phyloP scores from a whole-genome alignment of 306 rosid species.

The Pachyrhizus erosus region DNA sequence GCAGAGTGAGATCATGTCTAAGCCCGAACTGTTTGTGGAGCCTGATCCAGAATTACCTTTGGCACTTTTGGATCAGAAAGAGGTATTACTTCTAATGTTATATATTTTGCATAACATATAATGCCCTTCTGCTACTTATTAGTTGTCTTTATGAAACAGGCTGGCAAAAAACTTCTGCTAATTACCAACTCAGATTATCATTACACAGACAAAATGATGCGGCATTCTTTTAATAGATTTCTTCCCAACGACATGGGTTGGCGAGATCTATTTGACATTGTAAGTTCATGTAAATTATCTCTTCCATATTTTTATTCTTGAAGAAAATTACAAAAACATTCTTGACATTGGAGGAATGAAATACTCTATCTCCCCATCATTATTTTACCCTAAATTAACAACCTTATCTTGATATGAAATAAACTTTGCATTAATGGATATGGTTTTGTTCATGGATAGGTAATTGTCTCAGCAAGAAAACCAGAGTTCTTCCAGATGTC shows the following conservation, averaged over 20 bases:
- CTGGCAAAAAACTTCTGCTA: conserved; percentile 93
- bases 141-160: conserved; percentile 60
- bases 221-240: conserved; percentile 88
- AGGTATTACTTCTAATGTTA: conserved; percentile 54
- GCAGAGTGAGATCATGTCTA: conserved; percentile 98
- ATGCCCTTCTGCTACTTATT: conserved; percentile 40
- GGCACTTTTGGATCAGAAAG: conserved; percentile 95
- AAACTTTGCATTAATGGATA: conserved; percentile 23
- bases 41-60: conserved; percentile 94
- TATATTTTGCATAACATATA: conserved; percentile 20
- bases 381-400: conserved; percentile 9
- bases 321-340: conserved; percentile 6
- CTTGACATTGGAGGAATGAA: conserved; percentile 22
- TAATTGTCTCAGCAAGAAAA: conserved; percentile 95
- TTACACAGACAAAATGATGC: conserved; percentile 98
- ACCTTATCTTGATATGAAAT: conserved; percentile 16
- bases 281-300: conserved; percentile 51
- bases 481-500: conserved; percentile 97
- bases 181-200: conserved; percentile 96
- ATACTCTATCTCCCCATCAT: conserved; percentile 15
- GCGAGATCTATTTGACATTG: conserved; percentile 96
- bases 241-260: conserved; percentile 97
- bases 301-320: conserved; percentile 33
- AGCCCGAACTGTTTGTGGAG: conserved; percentile 93
- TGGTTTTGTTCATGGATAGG: conserved; percentile 53